Conservation (phyloP, 495 filamentous ascomycete species). For the Penicillium longicatenatum region DNA sequence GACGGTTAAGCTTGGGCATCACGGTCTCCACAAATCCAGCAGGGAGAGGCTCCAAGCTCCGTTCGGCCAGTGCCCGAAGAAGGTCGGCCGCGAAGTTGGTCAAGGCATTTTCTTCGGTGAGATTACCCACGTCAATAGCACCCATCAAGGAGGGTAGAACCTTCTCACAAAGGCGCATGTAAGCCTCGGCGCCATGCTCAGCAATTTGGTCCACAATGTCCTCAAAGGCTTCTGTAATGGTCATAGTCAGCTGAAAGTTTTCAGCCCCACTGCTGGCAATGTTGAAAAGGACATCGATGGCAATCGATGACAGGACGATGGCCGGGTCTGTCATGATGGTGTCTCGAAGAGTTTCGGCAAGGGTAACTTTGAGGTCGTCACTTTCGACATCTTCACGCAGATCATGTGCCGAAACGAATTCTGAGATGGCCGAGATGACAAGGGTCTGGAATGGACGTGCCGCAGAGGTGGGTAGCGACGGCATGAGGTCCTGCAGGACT, state of each 20-base stretch:
- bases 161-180: slow-evolving; percentile 79
- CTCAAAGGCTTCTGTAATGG: slow-evolving; percentile 89
- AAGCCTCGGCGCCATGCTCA: slow-evolving; percentile 64
- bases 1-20: slow-evolving; percentile 81
- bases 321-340: slow-evolving; percentile 76
- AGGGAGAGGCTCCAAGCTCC: slow-evolving; percentile 81
- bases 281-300: slow-evolving; percentile 84
- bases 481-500: slow-evolving; percentile 80
- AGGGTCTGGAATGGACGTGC: slow-evolving; percentile 65
- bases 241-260: slow-evolving; percentile 81
- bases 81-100: slow-evolving; percentile 85
- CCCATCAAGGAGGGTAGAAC: slow-evolving; percentile 84
- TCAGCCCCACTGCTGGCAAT: slow-evolving; percentile 83
- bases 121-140: slow-evolving; percentile 81
- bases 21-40: slow-evolving; percentile 80
- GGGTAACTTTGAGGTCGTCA: slow-evolving; percentile 86
- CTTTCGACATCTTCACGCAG: slow-evolving; percentile 78
- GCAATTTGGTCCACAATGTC: slow-evolving; percentile 72
- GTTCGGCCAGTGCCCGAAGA: slow-evolving; percentile 75
- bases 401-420: slow-evolving; percentile 76
- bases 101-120: slow-evolving; percentile 81
- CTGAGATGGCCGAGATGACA: slow-evolving; percentile 74
- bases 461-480: slow-evolving; percentile 52
- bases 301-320: slow-evolving; percentile 68
- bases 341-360: slow-evolving; percentile 84